Percentiles rank a stretch among this genome's conserved stretches.
These are phyloP conservation scores for Epichloe coenophiala DNA, from an alignment of 2,329 filamentous ascomycete species.

Conservation along the genomic window DNA sequence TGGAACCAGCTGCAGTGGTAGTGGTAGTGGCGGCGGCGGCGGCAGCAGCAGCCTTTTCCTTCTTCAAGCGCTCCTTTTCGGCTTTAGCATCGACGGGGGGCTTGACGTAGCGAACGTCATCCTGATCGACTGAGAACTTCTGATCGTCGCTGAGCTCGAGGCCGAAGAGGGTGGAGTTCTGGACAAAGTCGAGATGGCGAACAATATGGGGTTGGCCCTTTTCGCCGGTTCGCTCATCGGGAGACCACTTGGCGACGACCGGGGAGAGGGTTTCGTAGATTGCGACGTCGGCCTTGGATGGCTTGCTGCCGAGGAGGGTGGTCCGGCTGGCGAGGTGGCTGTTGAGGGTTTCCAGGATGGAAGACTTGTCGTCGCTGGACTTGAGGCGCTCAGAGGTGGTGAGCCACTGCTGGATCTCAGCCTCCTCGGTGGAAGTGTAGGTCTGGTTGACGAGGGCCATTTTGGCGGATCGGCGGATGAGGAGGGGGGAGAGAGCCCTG, in stretches of 20 bases:
- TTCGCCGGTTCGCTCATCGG: conserved; percentile 81
- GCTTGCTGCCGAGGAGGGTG: conserved; percentile 79
- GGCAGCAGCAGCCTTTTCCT: conserved; percentile 66
- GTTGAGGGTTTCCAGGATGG: conserved; percentile 70
- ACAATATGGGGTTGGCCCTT: conserved; percentile 84
- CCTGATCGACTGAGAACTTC: conserved; percentile 66
- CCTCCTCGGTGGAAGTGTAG: conserved; percentile 68
- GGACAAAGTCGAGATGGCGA: conserved; percentile 84
- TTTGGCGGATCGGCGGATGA: conserved; percentile 24
- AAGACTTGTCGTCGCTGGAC: conserved; percentile 42
- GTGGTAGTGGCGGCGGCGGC: conserved; percentile 48
- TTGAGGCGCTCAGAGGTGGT: conserved; percentile 58
- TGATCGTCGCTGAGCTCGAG: conserved; percentile 56
- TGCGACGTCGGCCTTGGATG: conserved; percentile 74
- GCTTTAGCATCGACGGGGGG: conserved; percentile 83
- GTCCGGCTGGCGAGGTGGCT: conserved; percentile 76
- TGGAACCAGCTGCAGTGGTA: conserved; percentile 34
- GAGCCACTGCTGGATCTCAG: conserved; percentile 83
- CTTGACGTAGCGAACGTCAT: conserved; percentile 75
- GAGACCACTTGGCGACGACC: conserved; percentile 62
- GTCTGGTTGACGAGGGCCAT: conserved; percentile 56
- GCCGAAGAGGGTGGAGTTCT: conserved; percentile 68
- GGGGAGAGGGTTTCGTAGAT: conserved; percentile 75
- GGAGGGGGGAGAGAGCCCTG: conserved; percentile 21
- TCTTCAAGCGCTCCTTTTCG: conserved; percentile 93